phyloP scores from a whole-genome alignment of 306 rosid genomes.

The Clitoria ternatea region DNA sequence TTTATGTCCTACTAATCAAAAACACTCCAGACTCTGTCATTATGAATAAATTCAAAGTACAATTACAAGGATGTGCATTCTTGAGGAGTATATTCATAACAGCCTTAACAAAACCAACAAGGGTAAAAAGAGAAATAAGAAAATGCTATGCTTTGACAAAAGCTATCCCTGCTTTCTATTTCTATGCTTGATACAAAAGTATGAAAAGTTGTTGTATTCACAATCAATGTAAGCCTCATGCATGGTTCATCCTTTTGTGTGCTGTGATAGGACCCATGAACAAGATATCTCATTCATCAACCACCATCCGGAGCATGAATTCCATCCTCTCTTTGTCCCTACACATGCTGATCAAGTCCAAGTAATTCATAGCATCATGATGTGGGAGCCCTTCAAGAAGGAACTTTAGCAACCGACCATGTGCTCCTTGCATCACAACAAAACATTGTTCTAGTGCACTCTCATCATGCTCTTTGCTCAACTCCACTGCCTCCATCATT shows the following conservation, averaged over 20 bases:
- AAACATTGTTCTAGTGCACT: conserved; percentile 49
- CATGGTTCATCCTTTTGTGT: neutral
- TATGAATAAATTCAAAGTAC: neutral
- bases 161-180: neutral
- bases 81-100: neutral
- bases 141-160: neutral
- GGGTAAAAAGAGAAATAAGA: neutral
- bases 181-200: neutral
- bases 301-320: conserved; percentile 29
- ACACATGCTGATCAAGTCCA: conserved; percentile 55
- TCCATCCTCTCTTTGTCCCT: conserved; percentile 37
- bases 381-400: conserved; percentile 66
- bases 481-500: conserved; percentile 67
- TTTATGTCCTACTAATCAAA: neutral
- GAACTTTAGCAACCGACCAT: conserved; percentile 52
- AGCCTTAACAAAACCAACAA: neutral
- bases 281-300: conserved; percentile 10
- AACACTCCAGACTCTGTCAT: neutral
- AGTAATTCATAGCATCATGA: conserved; percentile 58
- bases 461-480: conserved; percentile 48
- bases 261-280: conserved; percentile 5
- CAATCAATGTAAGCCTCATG: neutral
- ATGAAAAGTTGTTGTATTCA: neutral
- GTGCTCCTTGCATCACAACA: conserved; percentile 74
- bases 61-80: neutral